Base-by-base conservation (phyloP, 257 asterid species). In the Ocimum tenuiflorum region DNA sequence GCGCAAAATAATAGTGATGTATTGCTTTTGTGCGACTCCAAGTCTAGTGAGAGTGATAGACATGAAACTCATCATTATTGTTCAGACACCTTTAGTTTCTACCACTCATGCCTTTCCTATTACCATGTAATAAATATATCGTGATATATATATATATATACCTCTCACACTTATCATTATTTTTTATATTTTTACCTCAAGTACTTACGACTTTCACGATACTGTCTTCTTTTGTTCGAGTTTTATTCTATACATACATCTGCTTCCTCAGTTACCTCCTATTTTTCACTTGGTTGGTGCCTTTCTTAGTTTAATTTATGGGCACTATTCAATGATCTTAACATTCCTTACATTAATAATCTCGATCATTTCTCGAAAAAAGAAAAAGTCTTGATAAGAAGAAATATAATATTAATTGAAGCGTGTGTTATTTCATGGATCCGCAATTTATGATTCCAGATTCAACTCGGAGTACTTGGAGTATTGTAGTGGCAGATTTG, bases 21-120 rank as follows among this genome's bases (percentile, higher is more conserved):
- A 46, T 66, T 66, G 53, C 71, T 66, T 66, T 56, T 22, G 24
- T 20, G 38, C 9, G 67, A 72, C 61, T 60, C 56, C 56, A 60
- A 60, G 18, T 52, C 39, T 52, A 29, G 36, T 2, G 47, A 42
- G 47, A 42, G 6, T 1, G 17, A 42, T 39, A 45, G 60, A 64
- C 6, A 11, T 5, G 60, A 19, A 7, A 64, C 0, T 20, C 11
- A 50, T 10, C 19, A 6, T 31, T 64, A 61, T 11, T 53, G 36
- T 47, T 63, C 8, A 46, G 49, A 43, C 48, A 64, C 7, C 62
- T 45, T 55, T 65, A 14, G 39, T 67, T 38, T 31, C 20, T 29
- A 54, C 11, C 33, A 18, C 33, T 6, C 58, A 48, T 48, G 3
- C 23, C 64, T 15, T 33, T 54, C 42, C 42, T 3, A 53, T 6